Base-by-base conservation (phyloP, 192 early-diverging fungal species). In the Backusella tarrabulga region DNA sequence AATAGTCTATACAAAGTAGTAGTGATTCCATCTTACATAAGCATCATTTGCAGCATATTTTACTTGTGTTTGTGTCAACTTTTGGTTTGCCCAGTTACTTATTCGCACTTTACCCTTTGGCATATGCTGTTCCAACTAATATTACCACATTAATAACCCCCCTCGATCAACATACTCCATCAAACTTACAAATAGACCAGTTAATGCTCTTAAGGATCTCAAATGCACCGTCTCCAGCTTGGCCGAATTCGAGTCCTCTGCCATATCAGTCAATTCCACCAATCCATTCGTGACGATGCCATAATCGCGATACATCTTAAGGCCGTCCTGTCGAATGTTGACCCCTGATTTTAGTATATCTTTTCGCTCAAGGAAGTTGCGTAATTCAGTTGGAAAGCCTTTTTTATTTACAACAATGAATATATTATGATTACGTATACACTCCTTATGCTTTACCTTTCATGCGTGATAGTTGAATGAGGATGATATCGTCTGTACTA, bases 41-140 rank as follows among this genome's bases (percentile, higher is more conserved):
- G 79, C 79, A 68, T 80, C 79, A 29, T 75, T 60, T 12, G 79
- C 79, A 29, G 79, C 79, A 76, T 80, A 80, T 38, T 56, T 38
- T 12, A 19, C 34, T 67, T 80, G 79, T 32, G 41, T 66, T 41
- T 36, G 17, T 8, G 74, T 76, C 26, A 80, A 68, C 14, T 23
- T 52, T 23, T 29, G 42, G 4, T 50, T 67, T 38, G 56, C 74
- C 79, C 79, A 80, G 34, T 70, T 71, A 76, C 79, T 80, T 26
- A 75, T 34, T 17, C 74, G 68, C 4, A 74, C 73, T 14, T 69
- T 60, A 19, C 79, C 79, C 36, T 80, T 80, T 29, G 74, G 56
- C 68, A 80, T 72, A 4, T 42, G 26, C 32, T 80, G 68, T 1
- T 63, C 74, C 35, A 80, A 21, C 79, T 80, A 50, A 12, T 38